Evolutionary conservation across 2,329 filamentous ascomycete species (phyloP), one percentile per base, ranked within the genome.

Genomic region (Colletotrichum chrysophilum): DNA sequence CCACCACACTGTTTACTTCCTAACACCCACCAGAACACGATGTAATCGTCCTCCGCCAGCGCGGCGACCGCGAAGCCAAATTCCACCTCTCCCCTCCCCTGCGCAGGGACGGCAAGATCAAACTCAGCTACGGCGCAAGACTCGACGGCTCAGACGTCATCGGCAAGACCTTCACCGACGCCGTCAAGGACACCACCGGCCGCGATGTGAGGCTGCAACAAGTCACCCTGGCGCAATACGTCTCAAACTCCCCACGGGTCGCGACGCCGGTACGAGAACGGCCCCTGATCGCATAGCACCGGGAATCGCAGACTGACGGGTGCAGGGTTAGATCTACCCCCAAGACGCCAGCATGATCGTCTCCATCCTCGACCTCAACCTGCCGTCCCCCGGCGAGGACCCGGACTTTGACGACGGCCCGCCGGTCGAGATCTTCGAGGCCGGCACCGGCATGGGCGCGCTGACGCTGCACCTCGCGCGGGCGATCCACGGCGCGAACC

Each of bases 381-480:
- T 92, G 34, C 81, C 86, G 4, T 82, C 85, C 79, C 79, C 85
- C 34, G 78, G 80, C 48, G 80, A 85, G 75, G 82, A 83, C 24
- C 75, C 80, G 13, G 79, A 79, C 16, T 82, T 84, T 7, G 82
- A 85, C 14, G 79, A 83, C 16, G 78, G 79, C 7, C 83, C 86
- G 10, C 90, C 89, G 1, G 83, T 96, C 14, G 94, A 96, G 81
- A 94, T 97, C 60, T 92, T 97, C 68, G 95, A 97, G 84, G 94
- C 94, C 62, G 95, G 95, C 18, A 97, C 95, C 5, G 95, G 95
- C n/a, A 94, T 96, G 87, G 95, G 95, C 74, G 93, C 93, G 38
- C 84, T 97, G 74, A 96, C 94, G 1, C 84, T 97, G 6, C 91
- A 96, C 80, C 88, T 97, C 26, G 92, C 94, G 34, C 90, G 94